Base-by-base conservation (phyloP, 371 early-diverging fungal species). In the Rhizomucor pusillus region DNA sequence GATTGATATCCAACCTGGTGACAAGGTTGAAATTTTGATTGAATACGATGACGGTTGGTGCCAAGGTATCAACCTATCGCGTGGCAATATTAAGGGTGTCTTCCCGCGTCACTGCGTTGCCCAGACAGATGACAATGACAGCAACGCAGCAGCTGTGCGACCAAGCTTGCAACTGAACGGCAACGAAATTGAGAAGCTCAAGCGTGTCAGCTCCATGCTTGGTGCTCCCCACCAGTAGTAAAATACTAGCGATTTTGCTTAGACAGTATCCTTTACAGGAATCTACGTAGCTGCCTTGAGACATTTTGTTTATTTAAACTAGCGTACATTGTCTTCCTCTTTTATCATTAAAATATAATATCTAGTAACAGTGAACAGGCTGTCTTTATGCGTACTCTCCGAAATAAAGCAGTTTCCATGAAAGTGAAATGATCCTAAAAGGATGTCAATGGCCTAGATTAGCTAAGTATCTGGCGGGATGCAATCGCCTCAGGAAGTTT, bases 21-120 rank as follows among this genome's bases (percentile, higher is more conserved):
- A 88, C 23, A 75, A 79, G 25, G 80, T 88, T 0, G 77, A 83
- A 25, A 65, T 88, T 10, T 43, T 85, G 47, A 75, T 77, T 7
- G 84, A 85, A 56, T 88, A 82, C 50, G 88, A 87, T 52, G 88
- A 87, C 63, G 88, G 88, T 1, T 87, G 88, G 88, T 79, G 80
- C 43, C 70, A 80, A 54, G 85, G 85, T 37, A 65, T 81, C 59
- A 87, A 87, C 49, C 70, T 84, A 13, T 68, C 83, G 16, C 73
- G 81, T 18, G 81, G 80, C 18, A 72, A 79, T 22, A 57, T 64
- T 16, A 75, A 80, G 63, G 86, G 88, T 24, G 85, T 85, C 0
- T 84, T 87, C 76, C 88, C 88, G 2, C 69, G 71, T 33, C 82
- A 82, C 48, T 85, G 86, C 60, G 62, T 84, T 3, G 81, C 79